Percentiles rank a stretch among this genome's conserved stretches.
Evolutionary conservation across 2,329 filamentous ascomycete species (phyloP).

Genomic region (Aspergillus ibericus): DNA sequence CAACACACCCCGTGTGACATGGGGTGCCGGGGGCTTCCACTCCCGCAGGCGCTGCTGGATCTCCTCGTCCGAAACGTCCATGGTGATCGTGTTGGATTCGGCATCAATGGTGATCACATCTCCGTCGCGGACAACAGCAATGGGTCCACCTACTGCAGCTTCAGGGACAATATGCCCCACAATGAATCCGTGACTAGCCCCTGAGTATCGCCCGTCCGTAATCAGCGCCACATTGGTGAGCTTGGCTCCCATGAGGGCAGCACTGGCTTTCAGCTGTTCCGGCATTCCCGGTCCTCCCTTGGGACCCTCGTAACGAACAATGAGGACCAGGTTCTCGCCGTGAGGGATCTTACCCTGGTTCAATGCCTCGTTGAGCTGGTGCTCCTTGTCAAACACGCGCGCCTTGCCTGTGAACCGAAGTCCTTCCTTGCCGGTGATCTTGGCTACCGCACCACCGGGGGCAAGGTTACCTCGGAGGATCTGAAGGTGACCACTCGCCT

Average conservation of each 20-base stretch:
- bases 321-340: conserved; percentile 79
- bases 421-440: conserved; percentile 96
- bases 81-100: conserved; percentile 68
- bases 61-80: conserved; percentile 72
- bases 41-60: conserved; percentile 61
- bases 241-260: conserved; percentile 89
- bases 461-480: conserved; percentile 85
- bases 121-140: conserved; percentile 77
- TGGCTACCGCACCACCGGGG: conserved; percentile 85
- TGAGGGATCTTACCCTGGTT: conserved; percentile 68
- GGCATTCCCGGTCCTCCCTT: conserved; percentile 96
- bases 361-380: conserved; percentile 72
- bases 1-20: conserved; percentile 77
- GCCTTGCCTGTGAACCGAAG: conserved; percentile 77
- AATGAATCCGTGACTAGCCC: conserved; percentile 88
- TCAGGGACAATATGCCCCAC: conserved; percentile 92
- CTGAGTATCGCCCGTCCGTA: conserved; percentile 86
- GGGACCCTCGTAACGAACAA: conserved; percentile 91
- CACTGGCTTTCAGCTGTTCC: conserved; percentile 84
- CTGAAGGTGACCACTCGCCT: conserved; percentile 81
- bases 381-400: conserved; percentile 83
- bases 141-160: conserved; percentile 83
- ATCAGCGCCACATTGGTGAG: conserved; percentile 86
- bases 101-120: conserved; percentile 87
- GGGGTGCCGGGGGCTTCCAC: conserved; percentile 71